Evolutionary conservation across 768 basidiomycete genomes (phyloP).

Genomic region (Cyclocybe aegerita): DNA sequence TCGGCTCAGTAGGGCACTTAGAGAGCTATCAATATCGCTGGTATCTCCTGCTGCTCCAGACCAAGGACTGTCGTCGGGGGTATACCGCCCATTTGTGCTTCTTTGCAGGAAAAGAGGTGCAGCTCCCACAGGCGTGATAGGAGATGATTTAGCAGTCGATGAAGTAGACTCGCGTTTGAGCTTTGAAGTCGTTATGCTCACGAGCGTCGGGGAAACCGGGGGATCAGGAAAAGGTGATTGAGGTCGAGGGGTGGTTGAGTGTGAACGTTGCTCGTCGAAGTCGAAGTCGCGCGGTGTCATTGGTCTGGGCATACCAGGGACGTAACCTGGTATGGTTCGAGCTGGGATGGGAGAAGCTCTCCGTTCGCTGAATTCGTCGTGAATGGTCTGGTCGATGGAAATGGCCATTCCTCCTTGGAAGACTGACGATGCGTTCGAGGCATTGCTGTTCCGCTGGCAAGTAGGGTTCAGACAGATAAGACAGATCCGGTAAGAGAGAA

Average conservation of each 20-base stretch:
- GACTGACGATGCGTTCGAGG: conserved; percentile 37
- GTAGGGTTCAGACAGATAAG: conserved; percentile 1
- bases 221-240: conserved; percentile 53
- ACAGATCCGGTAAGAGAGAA: conserved; percentile 1
- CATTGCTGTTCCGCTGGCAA: conserved; percentile 33
- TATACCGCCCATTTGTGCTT: conserved; percentile 62
- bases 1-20: conserved; percentile 51
- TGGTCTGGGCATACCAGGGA: conserved; percentile 87
- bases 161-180: conserved; percentile 57
- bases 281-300: conserved; percentile 88
- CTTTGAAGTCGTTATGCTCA: conserved; percentile 30
- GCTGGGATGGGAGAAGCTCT: conserved; percentile 64
- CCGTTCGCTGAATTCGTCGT: conserved; percentile 46
- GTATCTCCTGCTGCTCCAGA: conserved; percentile 27
- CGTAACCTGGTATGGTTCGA: conserved; percentile 74
- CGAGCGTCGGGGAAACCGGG: conserved; percentile 31
- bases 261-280: conserved; percentile 66
- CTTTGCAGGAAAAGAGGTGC: conserved; percentile 55
- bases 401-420: conserved; percentile 71
- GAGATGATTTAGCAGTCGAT: conserved; percentile 43
- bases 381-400: conserved; percentile 58
- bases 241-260: conserved; percentile 79
- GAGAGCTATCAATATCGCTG: conserved; percentile 43
- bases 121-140: conserved; percentile 47
- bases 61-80: conserved; percentile 42